Evolutionary conservation across 129 eudicot species (phyloP).

Genomic region (Silybum marianum): DNA sequence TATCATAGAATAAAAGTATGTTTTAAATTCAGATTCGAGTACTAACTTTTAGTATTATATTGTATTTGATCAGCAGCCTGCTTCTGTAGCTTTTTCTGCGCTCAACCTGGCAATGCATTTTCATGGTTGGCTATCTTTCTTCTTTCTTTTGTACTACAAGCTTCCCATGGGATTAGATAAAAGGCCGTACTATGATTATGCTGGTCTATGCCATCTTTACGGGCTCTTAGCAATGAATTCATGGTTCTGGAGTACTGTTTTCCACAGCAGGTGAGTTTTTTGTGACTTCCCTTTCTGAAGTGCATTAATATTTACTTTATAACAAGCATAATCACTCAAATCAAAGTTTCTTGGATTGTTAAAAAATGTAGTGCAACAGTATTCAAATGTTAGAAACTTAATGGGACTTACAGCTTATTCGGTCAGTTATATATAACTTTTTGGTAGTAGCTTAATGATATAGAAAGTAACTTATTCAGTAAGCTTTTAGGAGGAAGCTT

Average conservation of each 20-base stretch:
- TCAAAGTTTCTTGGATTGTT: too few species aligned
- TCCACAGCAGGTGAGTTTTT: slow-evolving; percentile 67
- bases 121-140: slow-evolving; percentile 82
- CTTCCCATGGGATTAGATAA: slow-evolving; percentile 56
- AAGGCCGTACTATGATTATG: slow-evolving; percentile 65
- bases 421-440: too few species aligned
- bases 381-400: too few species aligned
- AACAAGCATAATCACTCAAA: too few species aligned
- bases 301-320: too few species aligned
- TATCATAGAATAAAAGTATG: background rate
- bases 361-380: too few species aligned
- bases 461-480: too few species aligned
- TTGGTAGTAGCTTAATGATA: too few species aligned
- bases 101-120: slow-evolving; percentile 86
- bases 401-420: too few species aligned
- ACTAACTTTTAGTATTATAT: background rate
- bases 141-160: slow-evolving; percentile 58
- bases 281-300: too few species aligned
- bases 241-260: slow-evolving; percentile 90
- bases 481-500: too few species aligned
- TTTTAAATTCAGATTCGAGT: background rate
- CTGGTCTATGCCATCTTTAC: slow-evolving; percentile 66
- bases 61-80: slow-evolving; percentile 61
- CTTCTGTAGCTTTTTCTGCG: slow-evolving; percentile 71
- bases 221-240: slow-evolving; percentile 68